Base-by-base conservation (phyloP, 2,329 filamentous ascomycete species). In the Fusarium chaquense region DNA sequence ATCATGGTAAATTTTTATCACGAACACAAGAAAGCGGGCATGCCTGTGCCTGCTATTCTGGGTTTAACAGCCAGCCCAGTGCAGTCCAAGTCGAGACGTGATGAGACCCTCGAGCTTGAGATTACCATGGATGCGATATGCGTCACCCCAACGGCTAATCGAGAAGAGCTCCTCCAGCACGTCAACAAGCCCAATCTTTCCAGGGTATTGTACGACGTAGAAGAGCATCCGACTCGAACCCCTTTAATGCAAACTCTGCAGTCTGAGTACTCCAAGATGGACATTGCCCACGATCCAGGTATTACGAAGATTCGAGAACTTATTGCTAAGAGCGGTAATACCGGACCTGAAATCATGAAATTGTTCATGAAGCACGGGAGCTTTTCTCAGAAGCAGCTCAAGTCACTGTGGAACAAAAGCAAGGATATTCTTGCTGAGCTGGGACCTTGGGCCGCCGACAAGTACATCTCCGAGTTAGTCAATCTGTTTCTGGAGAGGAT, bases 21-120 rank as follows among this genome's bases (percentile, higher is more conserved):
- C 65, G 80, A 82, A 30, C 78, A 76, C 20, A 83, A 83, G 52
- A 67, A 56, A 0, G 67, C 58, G 3, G 83, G 82, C 0, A 63
- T 77, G 0, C 50, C 73, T 0, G 78, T 88, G 2, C 94, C 94
- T 0, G 83, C 84, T 22, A 90, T 97, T 30, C 82, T 97, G 7
- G 94, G 93, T 0, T 82, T 97, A 26, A 94, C 91, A 9, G 94
- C 94, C 1, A 97, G 92, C 65, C 93, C 93, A 0, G 86, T 93
- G 11, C 49, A 52, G 26, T 52, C 49, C 5, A 52, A 40, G 13
- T 52, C 49, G 13, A 52, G 7, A 16, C 18, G 15, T 2, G 79
- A 81, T 2, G 85, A 85, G 36, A 82, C 95, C 16, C 80, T 86
- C 77, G 76, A 78, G 6, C 85, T 97, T 9, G 93, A 97, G 76